Evolutionary conservation across 2,329 filamentous ascomycete genomes (phyloP).

Genomic region (Monilinia laxa): DNA sequence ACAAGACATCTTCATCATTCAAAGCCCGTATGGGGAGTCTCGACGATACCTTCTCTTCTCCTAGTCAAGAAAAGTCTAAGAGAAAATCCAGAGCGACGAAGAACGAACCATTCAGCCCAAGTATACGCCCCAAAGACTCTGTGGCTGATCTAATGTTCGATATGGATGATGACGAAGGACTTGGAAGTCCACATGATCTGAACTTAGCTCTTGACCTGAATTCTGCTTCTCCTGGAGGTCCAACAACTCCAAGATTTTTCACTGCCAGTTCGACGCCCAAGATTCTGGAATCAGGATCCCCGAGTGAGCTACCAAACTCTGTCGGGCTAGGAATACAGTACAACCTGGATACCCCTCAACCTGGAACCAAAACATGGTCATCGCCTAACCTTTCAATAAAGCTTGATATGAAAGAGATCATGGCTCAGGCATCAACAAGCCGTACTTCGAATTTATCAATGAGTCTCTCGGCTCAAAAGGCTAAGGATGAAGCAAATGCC

Average conservation of each 20-base stretch:
- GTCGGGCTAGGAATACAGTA: conserved; percentile 15
- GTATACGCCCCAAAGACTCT: conserved; percentile 66
- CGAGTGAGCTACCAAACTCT: conserved; percentile 12
- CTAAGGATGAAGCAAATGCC: conserved; percentile 36
- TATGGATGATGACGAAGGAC: conserved; percentile 69
- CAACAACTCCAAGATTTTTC: conserved; percentile 12
- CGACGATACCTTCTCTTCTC: conserved; percentile 56
- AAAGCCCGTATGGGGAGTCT: conserved; percentile 60
- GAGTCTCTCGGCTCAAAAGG: conserved; percentile 53
- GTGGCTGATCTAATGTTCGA: conserved; percentile 81
- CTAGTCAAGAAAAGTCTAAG: conserved; percentile 44
- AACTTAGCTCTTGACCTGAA: conserved; percentile 19
- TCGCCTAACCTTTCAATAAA: conserved; percentile 38
- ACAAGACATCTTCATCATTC: conserved; percentile 58
- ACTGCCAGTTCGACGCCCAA: conserved; percentile 18
- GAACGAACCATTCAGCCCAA: conserved; percentile 64
- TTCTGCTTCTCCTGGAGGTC: neutral
- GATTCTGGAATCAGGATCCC: conserved; percentile 19
- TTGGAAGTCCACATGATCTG: conserved; percentile 14
- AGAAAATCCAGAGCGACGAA: conserved; percentile 48
- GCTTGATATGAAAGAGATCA: conserved; percentile 72
- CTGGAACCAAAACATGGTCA: conserved; percentile 37
- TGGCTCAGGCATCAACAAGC: conserved; percentile 62
- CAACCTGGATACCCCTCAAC: conserved; percentile 12
- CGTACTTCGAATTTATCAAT: conserved; percentile 53